These are phyloP conservation scores for Datisca glomerata DNA, from an alignment of 306 rosid species.

Conservation along the genomic window DNA sequence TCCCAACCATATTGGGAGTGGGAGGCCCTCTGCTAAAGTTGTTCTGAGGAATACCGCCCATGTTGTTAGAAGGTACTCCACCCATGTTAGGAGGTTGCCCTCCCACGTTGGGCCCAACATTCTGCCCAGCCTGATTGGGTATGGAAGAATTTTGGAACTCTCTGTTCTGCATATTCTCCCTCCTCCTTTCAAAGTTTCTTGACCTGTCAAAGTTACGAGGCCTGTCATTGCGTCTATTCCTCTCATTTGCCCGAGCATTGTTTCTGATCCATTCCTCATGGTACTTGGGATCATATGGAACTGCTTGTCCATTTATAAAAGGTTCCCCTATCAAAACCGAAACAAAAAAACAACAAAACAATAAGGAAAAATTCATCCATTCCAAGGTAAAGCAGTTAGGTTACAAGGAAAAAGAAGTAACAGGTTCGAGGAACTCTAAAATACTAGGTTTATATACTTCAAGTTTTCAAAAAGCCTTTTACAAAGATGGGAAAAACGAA, in stretches of 20 bases:
- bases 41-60: conserved; percentile 3
- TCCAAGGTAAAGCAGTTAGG: conserved; percentile 4
- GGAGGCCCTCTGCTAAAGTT: not conserved
- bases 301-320: conserved; percentile 79
- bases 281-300: conserved; percentile 87
- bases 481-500: too few relatives aligned
- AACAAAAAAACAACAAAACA: conserved; percentile 1
- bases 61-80: conserved; percentile 3
- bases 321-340: conserved; percentile 67
- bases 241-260: conserved; percentile 86
- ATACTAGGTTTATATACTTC: too few relatives aligned
- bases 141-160: conserved; percentile 43
- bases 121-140: conserved; percentile 19
- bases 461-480: too few relatives aligned
- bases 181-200: conserved; percentile 82
- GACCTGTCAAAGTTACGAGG: conserved; percentile 77
- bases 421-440: too few relatives aligned
- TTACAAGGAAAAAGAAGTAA: not conserved
- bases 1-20: not conserved
- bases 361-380: not conserved
- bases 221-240: conserved; percentile 85
- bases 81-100: conserved; percentile 21
- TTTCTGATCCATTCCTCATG: conserved; percentile 91
- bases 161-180: conserved; percentile 59
- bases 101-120: conserved; percentile 19